Conservation (phyloP, 176 grass and related monocot species). For the Olyra latifolia region DNA sequence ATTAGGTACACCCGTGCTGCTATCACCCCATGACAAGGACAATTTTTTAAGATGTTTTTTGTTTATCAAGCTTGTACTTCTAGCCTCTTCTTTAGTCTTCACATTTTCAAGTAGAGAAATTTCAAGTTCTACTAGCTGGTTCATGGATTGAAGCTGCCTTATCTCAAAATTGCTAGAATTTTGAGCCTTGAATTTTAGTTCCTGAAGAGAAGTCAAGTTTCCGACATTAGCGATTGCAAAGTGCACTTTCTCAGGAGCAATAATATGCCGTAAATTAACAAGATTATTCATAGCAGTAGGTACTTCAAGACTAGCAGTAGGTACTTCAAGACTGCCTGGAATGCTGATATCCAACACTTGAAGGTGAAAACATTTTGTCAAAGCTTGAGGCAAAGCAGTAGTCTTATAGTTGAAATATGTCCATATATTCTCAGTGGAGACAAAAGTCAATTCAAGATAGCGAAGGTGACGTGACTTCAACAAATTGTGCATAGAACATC, state of each 20-base stretch:
- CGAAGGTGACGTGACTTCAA: constrained; percentile 19
- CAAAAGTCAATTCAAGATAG: constrained; percentile 11
- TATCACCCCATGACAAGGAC: too few relatives aligned
- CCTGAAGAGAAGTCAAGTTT: constrained; percentile 25
- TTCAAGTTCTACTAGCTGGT: too few relatives aligned
- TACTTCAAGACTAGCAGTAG: not conserved
- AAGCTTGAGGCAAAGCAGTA: not conserved
- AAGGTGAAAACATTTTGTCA: constrained; percentile 36
- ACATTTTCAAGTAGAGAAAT: too few relatives aligned
- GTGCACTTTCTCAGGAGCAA: constrained; percentile 3
- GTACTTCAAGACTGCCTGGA: too few relatives aligned
- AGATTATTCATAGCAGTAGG: constrained; percentile 38
- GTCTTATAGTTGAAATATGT: too few relatives aligned
- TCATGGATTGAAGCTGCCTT: too few relatives aligned
- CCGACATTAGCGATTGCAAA: not conserved
- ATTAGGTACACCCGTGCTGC: too few relatives aligned
- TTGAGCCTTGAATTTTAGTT: constrained; percentile 34
- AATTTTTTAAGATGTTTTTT: too few relatives aligned
- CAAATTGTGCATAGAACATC: not conserved
- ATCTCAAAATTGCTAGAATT: constrained; percentile 22
- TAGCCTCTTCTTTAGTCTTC: too few relatives aligned
- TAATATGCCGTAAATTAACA: constrained; percentile 41
- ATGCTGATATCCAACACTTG: constrained; percentile 25
- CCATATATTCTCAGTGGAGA: not conserved
- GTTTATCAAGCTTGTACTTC: too few relatives aligned